Conservation (phyloP, 805 yeast genomes). For the Ascoidea asiatica region DNA sequence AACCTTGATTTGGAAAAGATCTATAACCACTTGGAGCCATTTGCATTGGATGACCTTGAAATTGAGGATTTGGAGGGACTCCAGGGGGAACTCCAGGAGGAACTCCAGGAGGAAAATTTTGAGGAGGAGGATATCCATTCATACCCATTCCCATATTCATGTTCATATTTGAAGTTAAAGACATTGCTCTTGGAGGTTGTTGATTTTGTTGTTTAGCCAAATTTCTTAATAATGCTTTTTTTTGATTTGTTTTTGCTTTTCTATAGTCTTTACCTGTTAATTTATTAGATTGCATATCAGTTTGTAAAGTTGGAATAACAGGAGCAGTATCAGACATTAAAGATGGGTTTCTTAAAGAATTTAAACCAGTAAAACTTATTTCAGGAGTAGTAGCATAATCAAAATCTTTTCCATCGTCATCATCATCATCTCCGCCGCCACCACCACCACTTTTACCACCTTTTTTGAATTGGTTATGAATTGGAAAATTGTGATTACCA, state of each 20-base stretch:
- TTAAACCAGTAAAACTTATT: constrained; percentile 36
- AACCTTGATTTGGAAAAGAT: background rate
- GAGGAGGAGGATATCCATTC: background rate
- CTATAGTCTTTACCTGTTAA: constrained; percentile 43
- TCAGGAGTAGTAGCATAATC: constrained; percentile 17
- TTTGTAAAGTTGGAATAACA: constrained; percentile 55
- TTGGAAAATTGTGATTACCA: background rate
- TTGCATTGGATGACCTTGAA: too few species aligned
- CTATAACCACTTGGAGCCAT: too few species aligned
- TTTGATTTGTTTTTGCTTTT: constrained; percentile 54
- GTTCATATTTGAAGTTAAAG: constrained; percentile 6
- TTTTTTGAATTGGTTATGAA: too few species aligned
- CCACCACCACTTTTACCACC: constrained; percentile 8
- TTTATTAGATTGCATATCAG: constrained; percentile 16
- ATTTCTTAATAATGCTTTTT: constrained; percentile 37
- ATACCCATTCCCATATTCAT: constrained; percentile 4
- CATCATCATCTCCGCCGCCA: constrained; percentile 16
- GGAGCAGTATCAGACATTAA: constrained; percentile 47
- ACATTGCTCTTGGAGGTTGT: constrained; percentile 20
- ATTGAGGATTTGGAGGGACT: constrained; percentile 1
- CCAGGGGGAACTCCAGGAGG: constrained; percentile 1
- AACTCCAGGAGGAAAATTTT: background rate
- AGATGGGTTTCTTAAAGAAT: constrained; percentile 36
- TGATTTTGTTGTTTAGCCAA: constrained; percentile 23
- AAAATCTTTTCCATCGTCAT: constrained; percentile 21